A percentile compares a stretch with the other conserved stretches of the same genome.
These are phyloP conservation scores for Moelleriella libera DNA, from an alignment of 2,329 filamentous ascomycete species.

Conservation along the genomic window DNA sequence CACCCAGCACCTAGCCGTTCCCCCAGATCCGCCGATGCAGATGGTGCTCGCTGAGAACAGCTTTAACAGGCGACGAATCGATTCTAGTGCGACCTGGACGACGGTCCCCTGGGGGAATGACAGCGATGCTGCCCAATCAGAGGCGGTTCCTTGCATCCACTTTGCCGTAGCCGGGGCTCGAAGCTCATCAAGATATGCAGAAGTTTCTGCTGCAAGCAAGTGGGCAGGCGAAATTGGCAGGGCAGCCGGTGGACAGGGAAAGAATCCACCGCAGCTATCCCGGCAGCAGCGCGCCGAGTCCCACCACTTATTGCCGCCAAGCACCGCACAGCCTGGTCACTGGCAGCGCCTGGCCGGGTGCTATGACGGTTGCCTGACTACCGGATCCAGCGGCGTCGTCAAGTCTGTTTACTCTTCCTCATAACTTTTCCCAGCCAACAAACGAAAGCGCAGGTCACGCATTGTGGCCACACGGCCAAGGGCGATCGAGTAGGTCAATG, in stretches of 20 bases:
- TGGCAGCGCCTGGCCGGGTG: too few relatives aligned
- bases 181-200: not conserved
- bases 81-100: too few relatives aligned
- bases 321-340: not conserved
- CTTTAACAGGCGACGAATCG: too few relatives aligned
- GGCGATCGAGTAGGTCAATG: not conserved
- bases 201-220: not conserved
- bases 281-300: not conserved
- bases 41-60: too few relatives aligned
- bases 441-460: not conserved
- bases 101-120: not conserved
- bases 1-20: too few relatives aligned
- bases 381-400: not conserved
- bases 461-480: constrained; percentile 4
- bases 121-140: not conserved
- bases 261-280: too few relatives aligned
- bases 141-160: not conserved
- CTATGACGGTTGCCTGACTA: not conserved
- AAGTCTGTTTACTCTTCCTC: not conserved
- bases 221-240: not conserved
- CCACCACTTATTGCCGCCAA: not conserved
- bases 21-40: too few relatives aligned
- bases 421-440: not conserved
- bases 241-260: not conserved
- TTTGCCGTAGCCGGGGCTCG: not conserved